Evolutionary conservation across 768 basidiomycete species (phyloP), one percentile per base, ranked within the genome.

Genomic region (Guyanaporus albipodus): DNA sequence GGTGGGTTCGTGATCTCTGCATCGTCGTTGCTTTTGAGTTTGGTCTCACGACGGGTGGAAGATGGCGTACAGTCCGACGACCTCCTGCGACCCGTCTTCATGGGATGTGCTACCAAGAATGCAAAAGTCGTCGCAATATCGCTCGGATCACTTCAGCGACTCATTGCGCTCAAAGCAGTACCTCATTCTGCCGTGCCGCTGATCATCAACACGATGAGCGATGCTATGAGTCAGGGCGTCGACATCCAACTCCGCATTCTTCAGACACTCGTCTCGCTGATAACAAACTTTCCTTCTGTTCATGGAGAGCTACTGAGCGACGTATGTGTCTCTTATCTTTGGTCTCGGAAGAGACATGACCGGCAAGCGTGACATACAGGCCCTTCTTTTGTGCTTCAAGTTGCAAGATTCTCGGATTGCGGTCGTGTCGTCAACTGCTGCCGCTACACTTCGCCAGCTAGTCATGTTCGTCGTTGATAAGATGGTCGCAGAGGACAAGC

Each of bases 391-490:
- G 8, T 97, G 93, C 60, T 98, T 98, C 77, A 91, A 85, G 64
- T 71, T 97, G 21, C 93, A 97, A 66, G 96, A 97, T 49, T 94
- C 91, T 1, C 83, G 90, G 53, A 96, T 94, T 19, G 88, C 92
- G 0, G 95, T 98, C 21, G 95, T 99, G 7, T 95, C 93, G 3
- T 94, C 91, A 0, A 98, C 96, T 4, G 95, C 95, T 2, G 94
- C 94, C 3, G 96, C 96, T 0, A 97, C 94, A 0, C 77, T 97
- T 4, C 85, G 94, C 3, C 95, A 98, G 62, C 76, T 97, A 2
- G 91, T 98, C 36, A 97, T 99, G 94, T 90, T 97, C 55, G 85
- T 97, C 15, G 89, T 97, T 35, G 96, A 99, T 69, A 93, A 95
- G 62, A 88, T 97, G 66, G 80, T 84, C 2, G 75, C 79, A 15